Percentiles rank a stretch among this genome's conserved stretches.
Conservation (phyloP, 495 filamentous ascomycete species). For the Jackrogersella minutella region DNA sequence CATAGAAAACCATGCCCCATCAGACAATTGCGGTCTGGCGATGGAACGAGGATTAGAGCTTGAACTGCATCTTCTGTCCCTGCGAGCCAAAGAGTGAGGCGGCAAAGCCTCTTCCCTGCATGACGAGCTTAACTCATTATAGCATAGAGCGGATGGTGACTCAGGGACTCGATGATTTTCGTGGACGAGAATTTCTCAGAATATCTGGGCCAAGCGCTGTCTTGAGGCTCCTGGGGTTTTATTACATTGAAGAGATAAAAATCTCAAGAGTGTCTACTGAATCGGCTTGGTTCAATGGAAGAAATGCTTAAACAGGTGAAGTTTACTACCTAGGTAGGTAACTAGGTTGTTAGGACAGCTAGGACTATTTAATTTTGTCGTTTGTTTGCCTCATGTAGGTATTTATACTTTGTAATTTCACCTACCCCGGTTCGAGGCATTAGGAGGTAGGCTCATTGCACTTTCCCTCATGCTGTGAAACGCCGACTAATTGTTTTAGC, state of each 20-base stretch:
- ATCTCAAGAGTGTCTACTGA: not conserved
- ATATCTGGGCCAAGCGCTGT: no score
- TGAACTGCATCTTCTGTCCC: not conserved
- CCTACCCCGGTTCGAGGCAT: no score
- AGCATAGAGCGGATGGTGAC: not conserved
- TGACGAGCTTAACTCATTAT: constrained; percentile 10
- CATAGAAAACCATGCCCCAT: no score
- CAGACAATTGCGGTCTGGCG: not conserved
- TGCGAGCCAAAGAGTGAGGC: not conserved
- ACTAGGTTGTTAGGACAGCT: no score
- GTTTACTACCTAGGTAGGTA: no score
- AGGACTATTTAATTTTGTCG: no score
- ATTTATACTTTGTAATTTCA: no score
- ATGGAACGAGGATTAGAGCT: not conserved
- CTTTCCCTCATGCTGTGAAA: constrained; percentile 14
- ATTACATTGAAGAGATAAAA: not conserved
- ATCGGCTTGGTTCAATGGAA: not conserved
- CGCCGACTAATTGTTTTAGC: constrained; percentile 15
- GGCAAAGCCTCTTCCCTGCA: constrained; percentile 16
- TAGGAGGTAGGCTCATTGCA: no score
- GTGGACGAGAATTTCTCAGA: no score
- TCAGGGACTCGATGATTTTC: not conserved
- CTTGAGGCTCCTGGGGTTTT: no score
- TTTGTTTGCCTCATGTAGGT: no score
- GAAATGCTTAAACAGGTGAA: not conserved